A percentile compares a stretch with the other conserved stretches of the same genome.
These are phyloP conservation scores for Schrenkiella parvula DNA, from an alignment of 345 rosid species.

Conservation along the genomic window DNA sequence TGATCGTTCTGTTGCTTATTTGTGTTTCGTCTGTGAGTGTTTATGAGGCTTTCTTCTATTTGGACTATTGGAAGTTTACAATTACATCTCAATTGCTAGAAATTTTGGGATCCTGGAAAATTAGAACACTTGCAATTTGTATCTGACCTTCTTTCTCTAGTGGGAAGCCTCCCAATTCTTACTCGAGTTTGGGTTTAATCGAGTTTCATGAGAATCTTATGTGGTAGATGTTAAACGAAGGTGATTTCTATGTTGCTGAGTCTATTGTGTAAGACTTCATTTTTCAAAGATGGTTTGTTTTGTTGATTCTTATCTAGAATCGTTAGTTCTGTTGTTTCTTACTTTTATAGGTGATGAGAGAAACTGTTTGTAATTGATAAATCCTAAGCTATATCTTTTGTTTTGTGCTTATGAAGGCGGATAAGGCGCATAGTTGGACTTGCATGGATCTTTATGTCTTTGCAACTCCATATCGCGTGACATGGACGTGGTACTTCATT, in stretches of 20 bases:
- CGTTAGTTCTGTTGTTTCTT: background rate
- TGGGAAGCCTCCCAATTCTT: background rate
- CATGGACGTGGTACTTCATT: conserved; percentile 90
- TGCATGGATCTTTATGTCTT: conserved; percentile 95
- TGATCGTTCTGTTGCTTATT: background rate
- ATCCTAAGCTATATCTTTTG: background rate
- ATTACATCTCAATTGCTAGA: background rate
- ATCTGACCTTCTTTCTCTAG: background rate
- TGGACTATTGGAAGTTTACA: background rate
- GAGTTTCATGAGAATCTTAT: background rate
- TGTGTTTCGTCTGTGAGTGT: background rate
- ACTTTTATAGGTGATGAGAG: background rate
- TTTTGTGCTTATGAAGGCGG: conserved; percentile 50
- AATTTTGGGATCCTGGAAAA: conserved; percentile 2
- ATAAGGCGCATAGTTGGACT: conserved; percentile 89
- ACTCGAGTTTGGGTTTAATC: background rate
- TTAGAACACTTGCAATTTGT: background rate
- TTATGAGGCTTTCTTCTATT: conserved; percentile 10
- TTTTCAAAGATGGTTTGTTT: too few relatives aligned
- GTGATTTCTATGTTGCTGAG: too few relatives aligned
- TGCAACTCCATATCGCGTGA: conserved; percentile 89
- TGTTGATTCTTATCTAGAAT: too few relatives aligned
- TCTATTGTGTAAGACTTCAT: too few relatives aligned
- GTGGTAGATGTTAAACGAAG: too few relatives aligned
- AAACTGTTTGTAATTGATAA: background rate